These are phyloP conservation scores for Nidularia pulvinata DNA, from an alignment of 768 basidiomycete species.

Conservation along the genomic window DNA sequence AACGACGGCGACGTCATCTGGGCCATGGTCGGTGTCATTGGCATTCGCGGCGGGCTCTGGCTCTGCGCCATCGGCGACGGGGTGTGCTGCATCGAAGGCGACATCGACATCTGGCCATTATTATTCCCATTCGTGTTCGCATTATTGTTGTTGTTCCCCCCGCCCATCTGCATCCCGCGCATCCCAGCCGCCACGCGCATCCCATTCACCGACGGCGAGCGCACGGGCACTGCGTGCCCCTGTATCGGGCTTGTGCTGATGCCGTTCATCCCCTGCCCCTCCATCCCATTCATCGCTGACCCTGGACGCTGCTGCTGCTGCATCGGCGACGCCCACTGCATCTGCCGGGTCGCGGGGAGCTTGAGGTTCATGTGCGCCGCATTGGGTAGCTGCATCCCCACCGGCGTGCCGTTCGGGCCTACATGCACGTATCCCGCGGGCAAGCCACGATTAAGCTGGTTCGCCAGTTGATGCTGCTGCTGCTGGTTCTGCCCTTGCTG, in stretches of 20 bases:
- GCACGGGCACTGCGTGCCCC: slow-evolving; percentile 32
- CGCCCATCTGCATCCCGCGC: too few relatives aligned
- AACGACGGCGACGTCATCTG: not conserved
- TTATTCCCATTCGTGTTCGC: not conserved
- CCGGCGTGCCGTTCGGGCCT: slow-evolving; percentile 29
- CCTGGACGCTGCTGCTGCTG: slow-evolving; percentile 31
- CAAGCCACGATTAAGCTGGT: slow-evolving; percentile 19
- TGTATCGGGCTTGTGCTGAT: slow-evolving; percentile 33
- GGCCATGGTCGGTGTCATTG: not conserved
- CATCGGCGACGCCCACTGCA: slow-evolving; percentile 30
- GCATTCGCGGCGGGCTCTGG: not conserved
- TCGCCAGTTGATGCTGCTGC: slow-evolving; percentile 5
- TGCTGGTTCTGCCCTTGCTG: slow-evolving; percentile 35
- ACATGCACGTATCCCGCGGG: slow-evolving; percentile 37
- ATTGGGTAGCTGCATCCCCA: slow-evolving; percentile 33
- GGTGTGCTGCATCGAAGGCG: not conserved
- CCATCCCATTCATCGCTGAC: slow-evolving; percentile 29
- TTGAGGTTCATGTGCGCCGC: slow-evolving; percentile 38
- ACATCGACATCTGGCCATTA: not conserved
- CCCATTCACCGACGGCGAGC: slow-evolving; percentile 60
- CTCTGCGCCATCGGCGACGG: not conserved
- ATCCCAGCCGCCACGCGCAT: slow-evolving; percentile 39
- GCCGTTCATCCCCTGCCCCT: slow-evolving; percentile 18
- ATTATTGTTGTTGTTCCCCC: not conserved
- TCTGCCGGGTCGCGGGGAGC: slow-evolving; percentile 33